Evolutionary conservation across 2,329 filamentous ascomycete genomes (phyloP), one percentile per base, ranked within the genome.

Genomic region (Colletotrichum sidae): DNA sequence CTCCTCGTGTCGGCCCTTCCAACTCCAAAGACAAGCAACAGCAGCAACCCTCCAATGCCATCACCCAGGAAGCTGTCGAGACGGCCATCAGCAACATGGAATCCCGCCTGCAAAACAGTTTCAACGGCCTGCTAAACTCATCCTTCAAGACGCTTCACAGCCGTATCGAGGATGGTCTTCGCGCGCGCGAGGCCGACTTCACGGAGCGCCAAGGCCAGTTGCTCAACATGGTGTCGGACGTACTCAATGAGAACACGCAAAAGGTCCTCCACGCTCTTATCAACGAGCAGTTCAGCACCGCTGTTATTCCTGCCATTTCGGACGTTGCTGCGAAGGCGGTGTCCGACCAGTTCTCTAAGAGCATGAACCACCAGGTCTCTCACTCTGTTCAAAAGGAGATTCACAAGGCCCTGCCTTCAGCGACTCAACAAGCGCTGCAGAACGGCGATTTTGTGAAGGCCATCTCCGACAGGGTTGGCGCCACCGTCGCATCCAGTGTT

Each of bases 211-310:
- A 87, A 72, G 77, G 83, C 15, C 83, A 84, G 70, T 77, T 89
- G 15, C 79, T 89, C 46, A 83, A 86, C 67, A 82, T 86, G 75
- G 85, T 89, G 42, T 87, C 86, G 5, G 80, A 85, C 39, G 86
- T 89, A 39, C 80, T 91, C 52, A 88, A 86, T 68, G 83, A 85
- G 66, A 89, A 89, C 73, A 88, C 87, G 17, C 84, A 90, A 76
- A 90, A 91, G 72, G 92, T 92, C 25, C 84, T 97, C 42, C 84
- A 89, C 67, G 89, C 88, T 67, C 92, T 97, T 70, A 90, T 97
- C 55, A 87, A 88, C 51, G 85, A 89, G 52, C 91, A 92, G 75
- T 92, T 97, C 69, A 87, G 92, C 67, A 85, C 89, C 60, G 85
- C 89, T 12, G 88, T 97, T 49, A 82, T 97, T 56, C 95, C 96